Evolutionary conservation across 2,329 filamentous ascomycete species (phyloP).

Genomic region (Cadophora gregata): DNA sequence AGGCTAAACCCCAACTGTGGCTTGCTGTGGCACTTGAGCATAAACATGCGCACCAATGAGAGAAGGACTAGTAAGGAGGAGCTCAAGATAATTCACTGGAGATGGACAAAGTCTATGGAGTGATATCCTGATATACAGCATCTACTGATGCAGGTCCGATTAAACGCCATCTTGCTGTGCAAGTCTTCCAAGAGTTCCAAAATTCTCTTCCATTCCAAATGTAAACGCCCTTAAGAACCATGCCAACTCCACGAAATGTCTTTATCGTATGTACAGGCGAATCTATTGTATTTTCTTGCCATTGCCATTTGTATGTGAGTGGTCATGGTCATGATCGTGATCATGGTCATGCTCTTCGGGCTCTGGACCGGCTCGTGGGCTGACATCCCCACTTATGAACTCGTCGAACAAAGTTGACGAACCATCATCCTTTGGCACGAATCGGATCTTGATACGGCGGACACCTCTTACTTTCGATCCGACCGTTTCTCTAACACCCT

Average conservation of each 20-base stretch:
- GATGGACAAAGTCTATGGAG: slow-evolving; percentile 19
- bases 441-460: slow-evolving; percentile 81
- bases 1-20: slow-evolving; percentile 21
- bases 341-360: slow-evolving; percentile 59
- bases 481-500: slow-evolving; percentile 72
- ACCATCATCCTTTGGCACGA: slow-evolving; percentile 71
- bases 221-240: slow-evolving; percentile 22
- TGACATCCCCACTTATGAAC: slow-evolving; percentile 72
- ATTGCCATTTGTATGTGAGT: slow-evolving; percentile 46
- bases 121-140: slow-evolving; percentile 32
- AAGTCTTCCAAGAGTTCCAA: slow-evolving; percentile 25
- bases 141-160: slow-evolving; percentile 25
- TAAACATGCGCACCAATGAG: slow-evolving; percentile 35
- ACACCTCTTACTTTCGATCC: slow-evolving; percentile 83
- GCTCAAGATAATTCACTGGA: not conserved
- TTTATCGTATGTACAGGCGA: slow-evolving; percentile 29
- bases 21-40: slow-evolving; percentile 18
- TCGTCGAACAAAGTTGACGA: slow-evolving; percentile 74
- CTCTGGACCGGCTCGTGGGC: slow-evolving; percentile 62
- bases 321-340: slow-evolving; percentile 50
- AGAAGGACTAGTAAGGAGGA: slow-evolving; percentile 3
- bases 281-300: slow-evolving; percentile 42
- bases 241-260: slow-evolving; percentile 26
- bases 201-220: slow-evolving; percentile 12
- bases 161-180: slow-evolving; percentile 33